Percentiles rank a stretch among this genome's conserved stretches.
phyloP scores from a whole-genome alignment of 768 basidiomycete species.

The Neoboletus subvelutipes region DNA sequence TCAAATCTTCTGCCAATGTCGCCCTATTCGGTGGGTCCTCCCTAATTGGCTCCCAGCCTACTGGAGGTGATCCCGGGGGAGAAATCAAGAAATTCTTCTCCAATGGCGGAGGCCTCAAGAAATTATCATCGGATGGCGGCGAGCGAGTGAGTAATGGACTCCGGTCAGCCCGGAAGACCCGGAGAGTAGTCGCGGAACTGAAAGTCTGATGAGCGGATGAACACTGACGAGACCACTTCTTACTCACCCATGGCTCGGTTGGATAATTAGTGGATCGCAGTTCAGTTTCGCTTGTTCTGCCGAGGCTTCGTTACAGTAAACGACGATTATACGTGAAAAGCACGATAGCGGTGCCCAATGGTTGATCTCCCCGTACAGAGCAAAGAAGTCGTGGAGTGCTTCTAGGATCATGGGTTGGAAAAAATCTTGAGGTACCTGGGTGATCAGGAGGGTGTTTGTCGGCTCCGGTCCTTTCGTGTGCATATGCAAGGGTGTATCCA shows the following conservation, averaged over 20 bases:
- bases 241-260: slow-evolving; percentile 52
- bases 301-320: slow-evolving; percentile 62
- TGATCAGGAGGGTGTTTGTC: slow-evolving; percentile 87
- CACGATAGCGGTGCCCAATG: slow-evolving; percentile 86
- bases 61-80: slow-evolving; percentile 94
- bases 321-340: slow-evolving; percentile 80
- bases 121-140: slow-evolving; percentile 27
- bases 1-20: slow-evolving; percentile 87
- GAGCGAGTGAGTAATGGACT: slow-evolving; percentile 53
- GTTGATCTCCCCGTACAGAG: slow-evolving; percentile 75
- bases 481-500: not conserved
- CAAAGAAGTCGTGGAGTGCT: slow-evolving; percentile 71
- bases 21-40: slow-evolving; percentile 88
- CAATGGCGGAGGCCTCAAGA: slow-evolving; percentile 68
- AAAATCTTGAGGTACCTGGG: slow-evolving; percentile 72
- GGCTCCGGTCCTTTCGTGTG: slow-evolving; percentile 10
- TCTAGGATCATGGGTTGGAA: slow-evolving; percentile 70
- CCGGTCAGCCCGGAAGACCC: slow-evolving; percentile 73
- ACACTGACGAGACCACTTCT: slow-evolving; percentile 4
- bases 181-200: slow-evolving; percentile 52
- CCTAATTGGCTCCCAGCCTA: slow-evolving; percentile 90
- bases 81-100: slow-evolving; percentile 98
- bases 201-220: slow-evolving; percentile 9
- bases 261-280: slow-evolving; percentile 64
- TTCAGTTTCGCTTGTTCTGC: slow-evolving; percentile 67